Base-by-base conservation (phyloP, 2,329 filamentous ascomycete genomes). In the Fusarium sp. region DNA sequence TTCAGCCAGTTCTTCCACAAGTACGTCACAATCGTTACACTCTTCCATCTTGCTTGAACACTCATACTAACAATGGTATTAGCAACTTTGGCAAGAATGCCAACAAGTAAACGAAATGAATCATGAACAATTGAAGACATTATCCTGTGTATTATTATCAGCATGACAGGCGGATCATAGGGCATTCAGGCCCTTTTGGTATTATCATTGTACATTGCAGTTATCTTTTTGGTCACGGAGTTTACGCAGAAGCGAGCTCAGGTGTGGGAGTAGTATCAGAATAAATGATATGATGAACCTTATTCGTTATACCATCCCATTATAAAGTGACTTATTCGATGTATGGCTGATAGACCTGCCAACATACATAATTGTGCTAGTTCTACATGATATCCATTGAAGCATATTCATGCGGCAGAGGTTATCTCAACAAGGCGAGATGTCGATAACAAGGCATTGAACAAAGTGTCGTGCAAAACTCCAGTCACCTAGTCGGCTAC, bases 1-100 rank as follows among this genome's bases (percentile, higher is more conserved):
- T 77, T 88, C 50, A 83, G 83, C 53, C 79, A 82, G 63, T 81
- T 87, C 78, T 88, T 87, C 83, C 81, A 86, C 68, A 86, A 83
- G 86, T 88, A 75, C 52, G 83, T 72, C 14, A 45, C 47, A 23
- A 12, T 23, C 24, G 11, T 44, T 10, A 28, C 26, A 19, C 17
- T 17, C 20, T 24, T 4, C 7, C n/a, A 11, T 26, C 14, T 19
- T 36, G 46, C 6, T n/a, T 19, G 14, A 5, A 34, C 30, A 43
- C 26, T 26, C n/a, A 30, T 23, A 40, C 47, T 64, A 8, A 64
- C 62, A 57, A 40, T 20, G 4, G 5, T 7, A 24, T 3, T 15
- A 79, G 78, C 56, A 78, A 75, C 61, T 76, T 79, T 40, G 75
- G 77, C 21, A 77, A 74, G 44, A 76, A 77, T 23, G 70, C 76